Conservation (phyloP, 176 grass and related monocot species). For the Avena eriantha region DNA sequence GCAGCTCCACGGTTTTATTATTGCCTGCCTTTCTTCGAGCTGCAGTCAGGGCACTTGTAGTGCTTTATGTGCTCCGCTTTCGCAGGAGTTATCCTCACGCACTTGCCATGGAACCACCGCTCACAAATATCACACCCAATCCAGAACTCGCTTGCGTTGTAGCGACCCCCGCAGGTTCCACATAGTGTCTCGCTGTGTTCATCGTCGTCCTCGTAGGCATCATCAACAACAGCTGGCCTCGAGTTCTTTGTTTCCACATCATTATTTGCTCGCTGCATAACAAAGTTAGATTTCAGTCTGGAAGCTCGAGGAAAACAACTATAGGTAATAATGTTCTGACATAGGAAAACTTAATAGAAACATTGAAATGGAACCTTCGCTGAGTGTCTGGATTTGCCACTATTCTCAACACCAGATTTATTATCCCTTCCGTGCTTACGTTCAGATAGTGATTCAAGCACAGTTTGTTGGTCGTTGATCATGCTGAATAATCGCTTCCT, state of each 20-base stretch:
- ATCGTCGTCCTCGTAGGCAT: conserved; percentile 42
- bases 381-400: conserved; percentile 58
- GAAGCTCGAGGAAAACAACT: background rate
- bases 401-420: conserved; percentile 49
- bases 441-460: conserved; percentile 58
- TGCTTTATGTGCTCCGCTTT: conserved; percentile 77
- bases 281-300: conserved; percentile 11
- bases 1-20: conserved; percentile 29
- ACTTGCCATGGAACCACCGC: conserved; percentile 78
- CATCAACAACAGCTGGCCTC: conserved; percentile 12
- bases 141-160: conserved; percentile 66
- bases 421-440: conserved; percentile 55
- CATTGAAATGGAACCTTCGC: conserved; percentile 50
- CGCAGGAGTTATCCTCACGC: conserved; percentile 62
- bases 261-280: conserved; percentile 44
- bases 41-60: conserved; percentile 74
- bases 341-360: conserved; percentile 26
- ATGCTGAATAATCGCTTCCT: conserved; percentile 75
- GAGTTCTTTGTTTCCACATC: conserved; percentile 40
- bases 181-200: conserved; percentile 69
- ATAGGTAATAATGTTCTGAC: conserved; percentile 9
- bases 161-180: conserved; percentile 54
- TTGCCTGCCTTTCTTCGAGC: conserved; percentile 61
- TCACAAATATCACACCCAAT: conserved; percentile 72
- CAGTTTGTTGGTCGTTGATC: conserved; percentile 68